Conservation (phyloP, 192 early-diverging fungal species). For the Backusella tarrabulga region DNA sequence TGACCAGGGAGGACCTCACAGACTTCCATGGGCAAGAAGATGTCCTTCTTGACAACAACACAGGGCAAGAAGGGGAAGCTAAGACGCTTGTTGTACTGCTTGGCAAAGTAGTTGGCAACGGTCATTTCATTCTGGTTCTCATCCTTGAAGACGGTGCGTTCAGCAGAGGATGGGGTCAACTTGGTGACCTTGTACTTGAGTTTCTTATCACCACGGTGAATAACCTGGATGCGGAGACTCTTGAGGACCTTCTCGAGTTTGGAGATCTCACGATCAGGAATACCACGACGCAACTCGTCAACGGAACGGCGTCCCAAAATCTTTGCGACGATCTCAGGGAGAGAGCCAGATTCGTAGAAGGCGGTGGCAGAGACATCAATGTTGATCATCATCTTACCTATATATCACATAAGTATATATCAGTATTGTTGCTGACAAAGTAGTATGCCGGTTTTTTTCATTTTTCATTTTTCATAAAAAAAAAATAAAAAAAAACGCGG, state of each 20-base stretch:
- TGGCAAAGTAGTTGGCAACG: slow-evolving; percentile 78
- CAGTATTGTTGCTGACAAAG: background rate
- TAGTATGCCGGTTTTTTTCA: background rate
- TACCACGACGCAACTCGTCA: slow-evolving; percentile 49
- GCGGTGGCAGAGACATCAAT: slow-evolving; percentile 70
- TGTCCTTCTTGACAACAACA: slow-evolving; percentile 67
- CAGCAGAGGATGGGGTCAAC: slow-evolving; percentile 65
- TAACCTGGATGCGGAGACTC: slow-evolving; percentile 52
- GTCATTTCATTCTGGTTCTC: slow-evolving; percentile 53
- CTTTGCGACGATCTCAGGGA: slow-evolving; percentile 69
- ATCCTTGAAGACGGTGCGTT: slow-evolving; percentile 67
- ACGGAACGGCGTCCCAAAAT: slow-evolving; percentile 54
- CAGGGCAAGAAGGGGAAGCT: slow-evolving; percentile 81
- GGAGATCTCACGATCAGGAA: slow-evolving; percentile 41
- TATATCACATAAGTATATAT: background rate
- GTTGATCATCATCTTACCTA: slow-evolving; percentile 67
- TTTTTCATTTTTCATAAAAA: too few relatives aligned
- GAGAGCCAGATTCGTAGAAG: slow-evolving; percentile 63
- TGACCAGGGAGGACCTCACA: slow-evolving; percentile 84
- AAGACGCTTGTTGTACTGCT: slow-evolving; percentile 70
- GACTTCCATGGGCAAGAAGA: slow-evolving; percentile 89
- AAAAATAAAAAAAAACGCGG: background rate
- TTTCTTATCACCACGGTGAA: slow-evolving; percentile 61
- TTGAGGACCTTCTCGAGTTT: slow-evolving; percentile 54
- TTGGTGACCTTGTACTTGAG: slow-evolving; percentile 74